Evolutionary conservation across 495 filamentous ascomycete genomes (phyloP).

Genomic region (Cairneyella variabilis): DNA sequence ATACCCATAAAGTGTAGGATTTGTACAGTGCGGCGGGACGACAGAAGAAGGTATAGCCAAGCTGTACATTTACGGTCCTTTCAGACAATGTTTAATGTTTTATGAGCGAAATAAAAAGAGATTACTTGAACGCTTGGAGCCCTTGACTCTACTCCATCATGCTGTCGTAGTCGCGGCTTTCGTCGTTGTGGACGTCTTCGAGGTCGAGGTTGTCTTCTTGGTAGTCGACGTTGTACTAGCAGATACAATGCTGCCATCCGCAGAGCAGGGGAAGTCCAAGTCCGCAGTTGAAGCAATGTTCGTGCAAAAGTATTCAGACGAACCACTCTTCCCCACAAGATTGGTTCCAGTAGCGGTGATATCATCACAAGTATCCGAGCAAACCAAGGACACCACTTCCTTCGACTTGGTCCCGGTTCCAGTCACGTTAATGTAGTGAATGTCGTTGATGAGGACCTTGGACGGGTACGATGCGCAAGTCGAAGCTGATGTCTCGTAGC

Average conservation of each 20-base stretch:
- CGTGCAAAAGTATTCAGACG: conserved; percentile 5
- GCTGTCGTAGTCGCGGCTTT: not conserved
- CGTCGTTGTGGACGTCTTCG: not conserved
- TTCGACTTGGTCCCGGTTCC: conserved; percentile 7
- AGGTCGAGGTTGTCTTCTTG: not conserved
- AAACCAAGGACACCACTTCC: conserved; percentile 7
- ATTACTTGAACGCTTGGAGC: too few relatives aligned
- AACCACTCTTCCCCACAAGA: not conserved
- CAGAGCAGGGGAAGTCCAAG: conserved; percentile 6
- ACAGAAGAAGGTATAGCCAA: too few relatives aligned
- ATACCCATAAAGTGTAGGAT: too few relatives aligned
- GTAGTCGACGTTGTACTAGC: not conserved
- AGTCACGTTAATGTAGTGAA: conserved; percentile 7
- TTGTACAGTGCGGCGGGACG: too few relatives aligned
- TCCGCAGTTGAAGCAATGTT: not conserved
- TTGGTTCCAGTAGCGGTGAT: conserved; percentile 5
- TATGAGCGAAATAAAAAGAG: too few relatives aligned
- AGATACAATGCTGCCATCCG: not conserved
- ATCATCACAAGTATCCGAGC: not conserved
- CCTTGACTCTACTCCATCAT: too few relatives aligned
- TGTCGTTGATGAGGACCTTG: conserved; percentile 7
- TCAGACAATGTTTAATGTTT: too few relatives aligned
- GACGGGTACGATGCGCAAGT: not conserved
- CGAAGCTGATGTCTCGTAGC: conserved; percentile 3
- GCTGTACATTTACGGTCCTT: too few relatives aligned